Percentiles rank a stretch among this genome's conserved stretches.
phyloP scores from a whole-genome alignment of 2,329 filamentous ascomycete genomes.

The Xylaria multiplex region DNA sequence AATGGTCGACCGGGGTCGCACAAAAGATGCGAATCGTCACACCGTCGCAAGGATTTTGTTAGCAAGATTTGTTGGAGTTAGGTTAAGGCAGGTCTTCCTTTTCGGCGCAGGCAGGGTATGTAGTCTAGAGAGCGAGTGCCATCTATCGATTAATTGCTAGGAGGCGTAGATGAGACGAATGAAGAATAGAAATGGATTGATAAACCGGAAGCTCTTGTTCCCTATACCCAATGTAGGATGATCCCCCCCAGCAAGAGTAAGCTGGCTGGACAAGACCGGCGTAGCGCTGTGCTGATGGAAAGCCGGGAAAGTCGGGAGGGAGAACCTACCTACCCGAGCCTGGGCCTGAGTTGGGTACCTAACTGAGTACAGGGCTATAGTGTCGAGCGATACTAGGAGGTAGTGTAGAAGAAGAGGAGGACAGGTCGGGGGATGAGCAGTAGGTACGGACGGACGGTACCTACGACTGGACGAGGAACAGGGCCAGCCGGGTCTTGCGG shows the following conservation, averaged over 20 bases:
- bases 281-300: conserved; percentile 32
- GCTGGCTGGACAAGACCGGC: conserved; percentile 27
- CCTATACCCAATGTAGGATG: conserved; percentile 44
- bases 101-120: conserved; percentile 34
- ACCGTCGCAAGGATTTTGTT: conserved; percentile 27
- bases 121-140: conserved; percentile 28
- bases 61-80: conserved; percentile 32
- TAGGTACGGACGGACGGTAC: neutral
- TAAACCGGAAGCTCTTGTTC: conserved; percentile 43
- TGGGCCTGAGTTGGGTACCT: neutral
- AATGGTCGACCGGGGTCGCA: conserved; percentile 26
- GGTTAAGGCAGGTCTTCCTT: conserved; percentile 41
- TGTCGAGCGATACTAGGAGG: too few relatives aligned
- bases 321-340: conserved; percentile 4
- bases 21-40: conserved; percentile 26
- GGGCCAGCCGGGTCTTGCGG: conserved; percentile 30
- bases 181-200: conserved; percentile 36
- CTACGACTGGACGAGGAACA: conserved; percentile 4
- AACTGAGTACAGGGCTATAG: neutral
- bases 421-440: conserved; percentile 1
- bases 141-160: conserved; percentile 27
- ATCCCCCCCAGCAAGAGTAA: conserved; percentile 32
- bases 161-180: conserved; percentile 28
- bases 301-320: conserved; percentile 28
- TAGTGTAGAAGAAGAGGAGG: conserved; percentile 13